Evolutionary conservation across 192 early-diverging fungal species (phyloP), one percentile per base, ranked within the genome.

Genomic region (Coemansia sp.): DNA sequence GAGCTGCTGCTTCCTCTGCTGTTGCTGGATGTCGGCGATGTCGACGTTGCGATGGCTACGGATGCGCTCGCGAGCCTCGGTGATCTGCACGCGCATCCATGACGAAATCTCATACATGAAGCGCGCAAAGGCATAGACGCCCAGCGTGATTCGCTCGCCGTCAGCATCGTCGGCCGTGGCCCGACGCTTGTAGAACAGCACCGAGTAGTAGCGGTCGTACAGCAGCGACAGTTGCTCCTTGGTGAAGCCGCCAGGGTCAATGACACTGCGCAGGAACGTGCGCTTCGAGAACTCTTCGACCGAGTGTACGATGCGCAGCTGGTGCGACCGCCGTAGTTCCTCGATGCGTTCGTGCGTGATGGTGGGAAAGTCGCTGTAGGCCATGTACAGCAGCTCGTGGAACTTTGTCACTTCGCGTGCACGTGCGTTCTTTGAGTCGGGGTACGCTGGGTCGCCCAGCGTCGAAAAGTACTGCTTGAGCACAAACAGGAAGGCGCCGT

Each of bases 271-370:
- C 43, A 95, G 76, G n/a, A 85, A 79, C 5, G 83, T 84, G 51
- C 90, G 87, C 53, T 97, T 97, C 0, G 91, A 88, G 54, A 91
- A 97, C 44, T 84, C 82, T 72, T 92, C 88, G 51, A 97, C 82
- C n/a, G 87, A 84, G 49, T 92, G 91, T 28, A 92, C 85, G 7
- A 96, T 88, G 56, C 87, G 88, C 44, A 95, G 78, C 60, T 94
- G 89, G 55, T 89, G 83, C 17, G 82, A 80, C 34, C 85, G 83
- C 28, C 95, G 81, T 38, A 92, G 64, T 44, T 92, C 88, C 8
- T 76, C 76, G 32, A 98, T 82, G 28, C 78, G 56, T 16, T 82
- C 81, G 35, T 83, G 78, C 2, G 87, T 91, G 19, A 98, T 80
- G 29, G 60, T 69, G 23, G 89, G 82, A 64, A 96, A 97, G 40